phyloP scores from a whole-genome alignment of 768 basidiomycete genomes.

The Leccinum boreale region DNA sequence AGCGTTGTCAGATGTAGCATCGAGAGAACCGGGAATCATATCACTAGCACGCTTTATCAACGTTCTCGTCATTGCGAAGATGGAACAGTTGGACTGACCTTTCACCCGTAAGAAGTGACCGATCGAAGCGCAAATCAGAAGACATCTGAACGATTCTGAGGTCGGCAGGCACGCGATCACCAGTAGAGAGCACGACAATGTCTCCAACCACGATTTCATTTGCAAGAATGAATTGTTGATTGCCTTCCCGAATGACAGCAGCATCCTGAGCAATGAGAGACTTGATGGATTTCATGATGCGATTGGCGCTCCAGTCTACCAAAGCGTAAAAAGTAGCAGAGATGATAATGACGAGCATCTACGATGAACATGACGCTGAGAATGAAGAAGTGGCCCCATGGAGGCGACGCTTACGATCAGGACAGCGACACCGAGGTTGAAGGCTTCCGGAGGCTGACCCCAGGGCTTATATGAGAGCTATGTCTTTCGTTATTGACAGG shows the following conservation, averaged over 20 bases:
- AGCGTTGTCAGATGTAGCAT: conserved; percentile 47
- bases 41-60: conserved; percentile 26
- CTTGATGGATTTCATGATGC: conserved; percentile 55
- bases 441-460: conserved; percentile 35
- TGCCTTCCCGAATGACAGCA: conserved; percentile 49
- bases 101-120: conserved; percentile 52
- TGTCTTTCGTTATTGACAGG: neutral
- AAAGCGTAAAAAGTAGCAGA: conserved; percentile 48
- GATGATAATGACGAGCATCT: conserved; percentile 42
- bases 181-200: conserved; percentile 48
- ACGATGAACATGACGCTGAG: conserved; percentile 9
- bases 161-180: conserved; percentile 60
- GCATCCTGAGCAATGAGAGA: conserved; percentile 59
- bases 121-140: conserved; percentile 50
- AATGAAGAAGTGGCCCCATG: neutral
- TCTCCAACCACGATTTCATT: conserved; percentile 59
- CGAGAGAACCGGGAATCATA: conserved; percentile 40
- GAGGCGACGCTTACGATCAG: conserved; percentile 39
- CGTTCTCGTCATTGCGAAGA: neutral
- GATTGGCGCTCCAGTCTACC: conserved; percentile 47
- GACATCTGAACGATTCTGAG: conserved; percentile 51
- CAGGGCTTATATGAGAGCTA: conserved; percentile 51
- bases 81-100: conserved; percentile 23
- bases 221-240: conserved; percentile 46
- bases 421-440: conserved; percentile 54